These are phyloP conservation scores for Stagonosporopsis vannaccii DNA, from an alignment of 2,329 filamentous ascomycete genomes.

Conservation along the genomic window DNA sequence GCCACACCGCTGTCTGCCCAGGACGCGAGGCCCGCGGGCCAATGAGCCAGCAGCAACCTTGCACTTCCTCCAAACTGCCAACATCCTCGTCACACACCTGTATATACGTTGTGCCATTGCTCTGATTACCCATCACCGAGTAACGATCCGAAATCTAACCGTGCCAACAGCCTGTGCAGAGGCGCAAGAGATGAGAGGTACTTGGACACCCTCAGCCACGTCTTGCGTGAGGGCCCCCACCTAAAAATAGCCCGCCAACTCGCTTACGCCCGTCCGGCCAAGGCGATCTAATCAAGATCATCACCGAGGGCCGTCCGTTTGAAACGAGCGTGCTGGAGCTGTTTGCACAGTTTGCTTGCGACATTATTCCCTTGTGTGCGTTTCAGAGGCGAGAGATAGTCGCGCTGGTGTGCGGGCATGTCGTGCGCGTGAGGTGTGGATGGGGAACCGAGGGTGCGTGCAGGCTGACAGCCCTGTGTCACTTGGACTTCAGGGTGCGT, in stretches of 20 bases:
- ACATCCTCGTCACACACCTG: background rate
- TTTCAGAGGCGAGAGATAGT: background rate
- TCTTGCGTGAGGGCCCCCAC: background rate
- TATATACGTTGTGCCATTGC: background rate
- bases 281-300: conserved; percentile 17
- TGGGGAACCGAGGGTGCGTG: conserved; percentile 9
- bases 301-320: background rate
- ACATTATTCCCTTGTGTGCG: background rate
- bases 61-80: background rate
- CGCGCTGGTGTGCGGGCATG: background rate
- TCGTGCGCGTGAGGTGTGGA: conserved; percentile 1
- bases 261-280: conserved; percentile 16
- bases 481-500: conserved; percentile 1
- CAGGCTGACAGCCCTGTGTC: conserved; percentile 3
- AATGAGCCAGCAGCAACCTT: background rate
- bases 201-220: conserved; percentile 3
- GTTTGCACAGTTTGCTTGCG: conserved; percentile 1
- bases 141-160: background rate
- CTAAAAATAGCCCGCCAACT: conserved; percentile 7
- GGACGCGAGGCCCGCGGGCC: background rate
- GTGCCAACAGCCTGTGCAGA: conserved; percentile 2
- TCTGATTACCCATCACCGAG: background rate
- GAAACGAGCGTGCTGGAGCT: background rate
- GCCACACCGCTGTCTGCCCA: conserved; percentile 2
- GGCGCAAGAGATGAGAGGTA: conserved; percentile 8